Percentiles rank a stretch among this genome's conserved stretches.
These are phyloP conservation scores for Scheffersomyces insectosa DNA, from an alignment of 1,139 yeast species.

Conservation along the genomic window DNA sequence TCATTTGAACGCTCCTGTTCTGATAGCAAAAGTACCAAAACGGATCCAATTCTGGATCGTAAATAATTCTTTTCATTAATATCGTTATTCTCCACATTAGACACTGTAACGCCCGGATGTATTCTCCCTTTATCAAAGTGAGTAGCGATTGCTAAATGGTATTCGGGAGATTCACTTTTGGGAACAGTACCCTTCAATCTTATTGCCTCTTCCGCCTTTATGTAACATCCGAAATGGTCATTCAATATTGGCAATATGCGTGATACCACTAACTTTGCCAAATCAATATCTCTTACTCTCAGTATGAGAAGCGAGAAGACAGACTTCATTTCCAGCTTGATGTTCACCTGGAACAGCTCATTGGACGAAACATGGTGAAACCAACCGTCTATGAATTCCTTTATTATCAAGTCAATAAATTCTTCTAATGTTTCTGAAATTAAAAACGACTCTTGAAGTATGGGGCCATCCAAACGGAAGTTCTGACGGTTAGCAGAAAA, in stretches of 20 bases:
- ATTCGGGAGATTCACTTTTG: conserved; percentile 21
- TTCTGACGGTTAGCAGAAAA: conserved; percentile 5
- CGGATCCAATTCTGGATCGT: conserved; percentile 36
- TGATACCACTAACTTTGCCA: conserved; percentile 58
- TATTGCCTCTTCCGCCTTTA: conserved; percentile 52
- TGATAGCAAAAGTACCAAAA: conserved; percentile 56
- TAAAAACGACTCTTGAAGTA: conserved; percentile 51
- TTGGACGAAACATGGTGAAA: conserved; percentile 50
- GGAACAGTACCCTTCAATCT: conserved; percentile 13
- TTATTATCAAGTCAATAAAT: conserved; percentile 51
- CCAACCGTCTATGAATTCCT: conserved; percentile 72
- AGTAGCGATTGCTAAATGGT: conserved; percentile 59
- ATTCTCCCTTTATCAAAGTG: conserved; percentile 58
- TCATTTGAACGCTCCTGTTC: conserved; percentile 50
- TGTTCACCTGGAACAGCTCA: conserved; percentile 52
- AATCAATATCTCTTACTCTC: conserved; percentile 48
- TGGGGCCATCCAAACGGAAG: conserved; percentile 18
- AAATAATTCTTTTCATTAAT: conserved; percentile 55
- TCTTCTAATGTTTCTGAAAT: conserved; percentile 56
- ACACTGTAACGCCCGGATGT: conserved; percentile 60
- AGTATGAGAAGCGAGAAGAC: conserved; percentile 37
- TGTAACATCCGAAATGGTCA: conserved; percentile 59
- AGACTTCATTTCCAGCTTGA: conserved; percentile 48
- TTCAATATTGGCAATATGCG: conserved; percentile 65
- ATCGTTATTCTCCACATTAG: conserved; percentile 39